These are phyloP conservation scores for Corylus heterophylla DNA, from an alignment of 306 rosid species.

Conservation along the genomic window DNA sequence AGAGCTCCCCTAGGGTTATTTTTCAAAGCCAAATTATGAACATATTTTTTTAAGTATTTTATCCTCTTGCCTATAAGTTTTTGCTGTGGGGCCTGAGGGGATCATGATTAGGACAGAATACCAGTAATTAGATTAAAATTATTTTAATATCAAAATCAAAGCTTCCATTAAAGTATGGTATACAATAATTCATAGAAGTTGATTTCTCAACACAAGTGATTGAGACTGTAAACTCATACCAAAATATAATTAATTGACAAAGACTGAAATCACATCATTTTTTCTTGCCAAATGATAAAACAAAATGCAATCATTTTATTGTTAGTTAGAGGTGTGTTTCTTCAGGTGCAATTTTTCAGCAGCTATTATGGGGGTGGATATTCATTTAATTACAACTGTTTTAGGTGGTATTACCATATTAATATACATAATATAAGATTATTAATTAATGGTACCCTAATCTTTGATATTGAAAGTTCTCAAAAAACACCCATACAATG, in stretches of 20 bases:
- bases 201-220: constrained; percentile 26
- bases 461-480: background rate
- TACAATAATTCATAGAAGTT: constrained; percentile 2
- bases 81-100: constrained; percentile 9
- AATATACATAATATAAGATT: too few species aligned
- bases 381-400: too few species aligned
- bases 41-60: background rate
- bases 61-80: constrained; percentile 11
- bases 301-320: constrained; percentile 1
- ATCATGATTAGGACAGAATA: constrained; percentile 22
- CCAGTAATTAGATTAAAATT: constrained; percentile 13
- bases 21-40: constrained; percentile 10
- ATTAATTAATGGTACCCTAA: background rate
- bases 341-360: constrained; percentile 25
- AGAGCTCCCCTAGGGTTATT: too few species aligned
- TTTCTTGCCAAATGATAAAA: background rate
- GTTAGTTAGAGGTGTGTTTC: constrained; percentile 22
- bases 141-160: constrained; percentile 1
- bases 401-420: background rate
- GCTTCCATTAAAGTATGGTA: background rate
- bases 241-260: background rate
- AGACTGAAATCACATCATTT: background rate
- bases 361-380: background rate
- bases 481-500: background rate
- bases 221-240: constrained; percentile 12